Evolutionary conservation across 2,329 filamentous ascomycete species (phyloP), one percentile per base, ranked within the genome.

Genomic region (Colletotrichum lentis): DNA sequence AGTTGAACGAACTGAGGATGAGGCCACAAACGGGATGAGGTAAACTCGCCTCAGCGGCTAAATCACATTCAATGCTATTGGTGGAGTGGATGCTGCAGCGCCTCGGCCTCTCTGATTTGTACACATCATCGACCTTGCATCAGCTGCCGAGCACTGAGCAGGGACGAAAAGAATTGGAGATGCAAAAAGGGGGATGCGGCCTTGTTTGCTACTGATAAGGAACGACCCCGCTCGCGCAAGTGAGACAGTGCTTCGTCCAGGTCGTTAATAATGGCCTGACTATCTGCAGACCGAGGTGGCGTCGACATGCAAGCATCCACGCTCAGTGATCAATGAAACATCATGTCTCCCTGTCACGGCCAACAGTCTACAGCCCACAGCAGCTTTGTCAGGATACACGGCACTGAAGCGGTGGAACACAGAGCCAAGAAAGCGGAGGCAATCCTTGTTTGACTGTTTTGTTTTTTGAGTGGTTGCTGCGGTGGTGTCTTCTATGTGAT

Each of bases 221-320:
- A 16, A 37, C 24, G 60, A 60, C 65, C 65, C 65, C 65, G 65
- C 65, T 59, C 61, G 62, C 37, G 41, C 46, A 46, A 22, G 65
- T 66, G 66, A 69, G 66, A 68, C 65, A 55, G n/a, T 37, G 20
- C n/a, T 43, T 47, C 49, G 61, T 47, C 27, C 41, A 43, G 63
- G 43, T 55, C 11, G 24, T 27, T 49, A 43, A 60, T 56, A 50
- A 61, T 69, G 66, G 62, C 62, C 66, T 69, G 66, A 69, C 43
- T n/a, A 69, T 69, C 66, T 61, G 66, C 62, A 69, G 62, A 66
- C 61, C 52, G 35, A n/a, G 50, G 62, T 66, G 50, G 20, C 66
- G 52, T 43, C 37, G 49, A 69, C 43, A 52, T 65, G 43, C 66
- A 64, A 44, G 27, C 24, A 69, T 56, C 62, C 55, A 61, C 52